Conservation (phyloP, 2,329 filamentous ascomycete genomes). For the Scorias spongiosa region DNA sequence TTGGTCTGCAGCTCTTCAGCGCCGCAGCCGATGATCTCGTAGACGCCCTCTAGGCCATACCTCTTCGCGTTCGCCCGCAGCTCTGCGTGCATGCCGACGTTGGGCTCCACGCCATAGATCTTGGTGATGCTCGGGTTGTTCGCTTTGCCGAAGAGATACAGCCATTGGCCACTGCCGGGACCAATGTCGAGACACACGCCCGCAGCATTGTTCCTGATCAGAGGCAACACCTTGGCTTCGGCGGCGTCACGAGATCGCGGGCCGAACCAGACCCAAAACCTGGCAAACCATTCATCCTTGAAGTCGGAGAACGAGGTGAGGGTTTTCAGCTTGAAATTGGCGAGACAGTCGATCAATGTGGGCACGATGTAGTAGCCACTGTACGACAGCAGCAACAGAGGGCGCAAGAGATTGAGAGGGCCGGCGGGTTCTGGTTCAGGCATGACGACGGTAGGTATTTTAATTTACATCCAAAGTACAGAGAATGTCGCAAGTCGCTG, state of each 20-base stretch:
- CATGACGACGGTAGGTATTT: neutral
- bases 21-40: slow-evolving; percentile 47
- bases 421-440: slow-evolving; percentile 4
- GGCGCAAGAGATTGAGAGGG: slow-evolving; percentile 18
- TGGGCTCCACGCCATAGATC: slow-evolving; percentile 52
- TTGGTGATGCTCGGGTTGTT: slow-evolving; percentile 19
- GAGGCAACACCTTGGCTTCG: slow-evolving; percentile 33
- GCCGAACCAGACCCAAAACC: slow-evolving; percentile 44
- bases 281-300: slow-evolving; percentile 40
- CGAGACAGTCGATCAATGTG: slow-evolving; percentile 31
- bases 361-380: slow-evolving; percentile 36
- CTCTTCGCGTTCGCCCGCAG: slow-evolving; percentile 34
- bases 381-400: slow-evolving; percentile 33
- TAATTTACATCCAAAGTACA: no score
- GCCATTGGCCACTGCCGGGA: slow-evolving; percentile 46
- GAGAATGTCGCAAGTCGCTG: no score
- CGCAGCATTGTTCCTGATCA: slow-evolving; percentile 34
- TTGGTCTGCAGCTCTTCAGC: slow-evolving; percentile 39
- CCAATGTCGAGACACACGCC: slow-evolving; percentile 49
- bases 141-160: slow-evolving; percentile 32
- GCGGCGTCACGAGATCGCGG: slow-evolving; percentile 33
- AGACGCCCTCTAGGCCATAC: slow-evolving; percentile 40
- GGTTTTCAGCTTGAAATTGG: slow-evolving; percentile 10
- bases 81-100: slow-evolving; percentile 34
- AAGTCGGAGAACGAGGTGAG: slow-evolving; percentile 15